Conservation (phyloP, 805 yeast genomes). For the Candida yuanshanica region DNA sequence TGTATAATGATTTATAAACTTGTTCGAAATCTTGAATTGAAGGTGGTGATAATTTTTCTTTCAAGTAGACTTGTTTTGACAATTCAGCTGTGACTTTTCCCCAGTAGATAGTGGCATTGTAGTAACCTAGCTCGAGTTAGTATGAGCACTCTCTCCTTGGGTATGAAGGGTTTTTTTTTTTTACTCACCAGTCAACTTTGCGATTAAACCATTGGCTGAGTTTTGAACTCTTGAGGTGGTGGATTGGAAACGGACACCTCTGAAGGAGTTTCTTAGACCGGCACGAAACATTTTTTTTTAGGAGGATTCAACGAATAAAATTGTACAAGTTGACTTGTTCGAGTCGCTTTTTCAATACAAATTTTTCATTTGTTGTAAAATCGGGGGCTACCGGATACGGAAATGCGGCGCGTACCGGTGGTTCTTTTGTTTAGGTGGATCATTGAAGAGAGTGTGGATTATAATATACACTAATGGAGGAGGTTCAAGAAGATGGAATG, state of each 20-base stretch:
- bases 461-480: too few species aligned
- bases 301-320: not conserved
- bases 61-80: slow-evolving; percentile 64
- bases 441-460: too few species aligned
- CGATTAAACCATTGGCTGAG: slow-evolving; percentile 28
- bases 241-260: slow-evolving; percentile 31
- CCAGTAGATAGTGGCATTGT: slow-evolving; percentile 73
- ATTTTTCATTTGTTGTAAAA: not conserved
- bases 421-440: too few species aligned
- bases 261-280: slow-evolving; percentile 18
- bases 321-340: not conserved
- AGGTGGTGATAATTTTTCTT: slow-evolving; percentile 95
- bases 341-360: not conserved
- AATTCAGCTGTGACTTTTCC: slow-evolving; percentile 49
- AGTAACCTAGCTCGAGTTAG: slow-evolving; percentile 13
- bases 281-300: slow-evolving; percentile 22
- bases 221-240: slow-evolving; percentile 32
- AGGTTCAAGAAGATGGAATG: too few species aligned
- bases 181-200: slow-evolving; percentile 31
- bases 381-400: not conserved
- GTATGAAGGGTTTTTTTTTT: not conserved
- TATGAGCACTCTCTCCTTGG: not conserved
- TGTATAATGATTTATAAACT: slow-evolving; percentile 56
- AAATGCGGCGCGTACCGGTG: not conserved
- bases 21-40: slow-evolving; percentile 66